Evolutionary conservation across 257 asterid genomes (phyloP).

Genomic region (Lavandula angustifolia): DNA sequence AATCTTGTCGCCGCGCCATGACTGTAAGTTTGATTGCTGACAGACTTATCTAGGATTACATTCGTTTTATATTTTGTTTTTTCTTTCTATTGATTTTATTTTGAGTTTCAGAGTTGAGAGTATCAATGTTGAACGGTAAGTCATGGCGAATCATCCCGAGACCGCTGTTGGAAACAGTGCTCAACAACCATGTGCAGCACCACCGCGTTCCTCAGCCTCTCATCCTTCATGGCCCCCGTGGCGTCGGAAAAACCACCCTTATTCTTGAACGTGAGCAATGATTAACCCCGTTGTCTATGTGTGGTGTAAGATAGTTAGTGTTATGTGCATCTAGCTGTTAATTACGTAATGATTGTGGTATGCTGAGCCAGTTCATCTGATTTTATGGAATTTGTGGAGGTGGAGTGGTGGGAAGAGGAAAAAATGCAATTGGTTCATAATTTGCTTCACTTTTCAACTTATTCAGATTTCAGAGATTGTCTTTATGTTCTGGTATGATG

Average conservation of each 20-base stretch:
- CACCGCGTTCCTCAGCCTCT: constrained; percentile 94
- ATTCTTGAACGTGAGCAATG: constrained; percentile 71
- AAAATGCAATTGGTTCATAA: constrained; percentile 2
- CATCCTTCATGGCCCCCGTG: constrained; percentile 97
- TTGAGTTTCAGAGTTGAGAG: constrained; percentile 31
- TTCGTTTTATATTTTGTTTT: background rate
- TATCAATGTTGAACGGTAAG: constrained; percentile 57
- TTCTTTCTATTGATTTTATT: background rate
- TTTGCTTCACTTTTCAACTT: constrained; percentile 14
- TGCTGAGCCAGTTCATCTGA: constrained; percentile 6
- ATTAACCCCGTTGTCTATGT: background rate
- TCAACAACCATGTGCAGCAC: constrained; percentile 89
- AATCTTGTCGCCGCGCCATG: constrained; percentile 27
- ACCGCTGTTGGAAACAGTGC: constrained; percentile 80
- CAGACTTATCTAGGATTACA: constrained; percentile 1
- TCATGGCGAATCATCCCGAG: constrained; percentile 91
- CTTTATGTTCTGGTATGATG: constrained; percentile 15
- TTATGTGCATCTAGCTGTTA: too few species aligned
- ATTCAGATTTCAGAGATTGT: constrained; percentile 8
- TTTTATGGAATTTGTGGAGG: constrained; percentile 22
- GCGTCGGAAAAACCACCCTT: constrained; percentile 96
- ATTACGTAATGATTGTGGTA: background rate
- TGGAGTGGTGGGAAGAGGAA: background rate
- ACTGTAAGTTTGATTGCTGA: constrained; percentile 34
- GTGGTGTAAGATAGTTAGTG: too few species aligned